Base-by-base conservation (phyloP, 345 rosid genomes). In the Kandelia obovata region DNA sequence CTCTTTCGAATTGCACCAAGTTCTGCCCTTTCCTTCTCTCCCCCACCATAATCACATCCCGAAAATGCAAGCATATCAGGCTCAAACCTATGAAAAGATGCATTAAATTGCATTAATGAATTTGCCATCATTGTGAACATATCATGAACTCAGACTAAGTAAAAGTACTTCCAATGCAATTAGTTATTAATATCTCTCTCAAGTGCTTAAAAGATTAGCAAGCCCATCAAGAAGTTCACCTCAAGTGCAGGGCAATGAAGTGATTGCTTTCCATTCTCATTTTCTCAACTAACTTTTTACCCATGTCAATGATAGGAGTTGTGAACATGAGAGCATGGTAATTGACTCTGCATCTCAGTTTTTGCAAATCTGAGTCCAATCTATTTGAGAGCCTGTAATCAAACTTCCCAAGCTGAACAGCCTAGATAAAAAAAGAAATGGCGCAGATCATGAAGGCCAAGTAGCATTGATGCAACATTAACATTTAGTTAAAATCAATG, bases 51-150 rank as follows among this genome's bases (percentile, higher is more conserved):
- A 78, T 94, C 80, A 73, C 98, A 91, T 71, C 97, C 95, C 62
- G 97, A 91, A 87, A 94, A 94, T 37, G 98, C 98, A 57, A 94
- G 88, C 97, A 94, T 94, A 77, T 94, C 98, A 72, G 93, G 85
- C 73, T 94, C 98, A 56, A 91, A 94, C 84, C 97, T 93, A 71
- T n/a, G n/a, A 30, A 66, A 67, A 67, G 56, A 64, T 55, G 61
- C 31, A 34, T 66, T 23, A 51, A 66, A 49, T 49, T 46, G 49
- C 23, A 71, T 75, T n/a, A 67, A 23, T 47, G 23, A 56, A 28
- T 10, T 37, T 27, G 37, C 37, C 26, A 58, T 47, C 34, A 25
- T 5, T 7, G 49, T 20, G n/a, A 23, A 49, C 27, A 35, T 4
- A 53, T 65, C 32, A 19, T 23, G 37, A 49, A 37, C 58, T 25